Conservation (phyloP, 805 yeast species). For the Saccharomycopsis oosterbeekiorum region DNA sequence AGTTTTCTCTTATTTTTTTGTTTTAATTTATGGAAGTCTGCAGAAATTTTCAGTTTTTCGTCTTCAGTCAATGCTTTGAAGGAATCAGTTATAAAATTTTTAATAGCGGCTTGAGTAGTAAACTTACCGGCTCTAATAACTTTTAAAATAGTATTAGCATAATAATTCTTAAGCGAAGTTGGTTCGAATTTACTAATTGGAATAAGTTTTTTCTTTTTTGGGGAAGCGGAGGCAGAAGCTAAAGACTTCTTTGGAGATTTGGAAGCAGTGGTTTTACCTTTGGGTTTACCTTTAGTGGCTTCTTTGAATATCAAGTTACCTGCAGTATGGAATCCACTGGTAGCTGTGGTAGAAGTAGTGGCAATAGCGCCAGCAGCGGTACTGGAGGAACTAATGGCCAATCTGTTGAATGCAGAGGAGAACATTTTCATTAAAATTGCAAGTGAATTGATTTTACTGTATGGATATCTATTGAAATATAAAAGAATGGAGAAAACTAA, state of each 20-base stretch:
- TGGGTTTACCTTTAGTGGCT: background rate
- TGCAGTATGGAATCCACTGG: background rate
- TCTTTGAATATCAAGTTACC: background rate
- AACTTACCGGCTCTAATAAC: conserved; percentile 9
- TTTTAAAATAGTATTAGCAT: conserved; percentile 9
- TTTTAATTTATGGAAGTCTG: background rate
- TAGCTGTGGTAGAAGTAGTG: background rate
- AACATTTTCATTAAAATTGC: background rate
- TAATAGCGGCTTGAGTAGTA: conserved; percentile 5
- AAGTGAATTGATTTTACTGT: background rate
- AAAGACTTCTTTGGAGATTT: conserved; percentile 5
- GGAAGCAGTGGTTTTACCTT: background rate
- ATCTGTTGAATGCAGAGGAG: background rate
- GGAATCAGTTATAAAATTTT: background rate
- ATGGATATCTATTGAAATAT: background rate
- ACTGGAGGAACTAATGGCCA: background rate
- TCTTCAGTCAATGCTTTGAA: conserved; percentile 2
- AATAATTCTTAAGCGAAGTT: conserved; percentile 1
- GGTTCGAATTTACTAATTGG: conserved; percentile 1
- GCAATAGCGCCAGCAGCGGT: conserved; percentile 1
- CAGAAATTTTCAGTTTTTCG: background rate
- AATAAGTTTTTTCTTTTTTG: conserved; percentile 3
- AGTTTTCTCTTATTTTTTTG: conserved; percentile 3
- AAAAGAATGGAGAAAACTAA: background rate
- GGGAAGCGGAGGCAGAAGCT: conserved; percentile 1